Conservation (phyloP, 208 protist genomes). For the Leishmania arabica region DNA sequence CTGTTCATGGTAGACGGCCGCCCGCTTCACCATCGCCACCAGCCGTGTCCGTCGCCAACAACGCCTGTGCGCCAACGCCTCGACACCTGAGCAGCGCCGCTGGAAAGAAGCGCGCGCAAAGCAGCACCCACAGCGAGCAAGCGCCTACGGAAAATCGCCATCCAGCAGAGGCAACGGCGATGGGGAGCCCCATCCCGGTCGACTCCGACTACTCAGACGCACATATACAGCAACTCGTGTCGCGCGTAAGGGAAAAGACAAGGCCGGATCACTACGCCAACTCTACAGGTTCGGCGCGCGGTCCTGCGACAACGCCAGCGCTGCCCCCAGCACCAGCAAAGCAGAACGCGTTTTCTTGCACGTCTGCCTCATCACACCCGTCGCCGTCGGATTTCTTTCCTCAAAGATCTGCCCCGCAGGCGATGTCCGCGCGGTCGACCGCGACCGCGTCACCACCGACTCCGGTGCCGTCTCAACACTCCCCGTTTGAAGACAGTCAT, state of each 20-base stretch:
- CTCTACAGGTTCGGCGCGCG: not conserved
- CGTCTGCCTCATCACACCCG: not conserved
- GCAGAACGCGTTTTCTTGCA: not conserved
- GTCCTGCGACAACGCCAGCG: not conserved
- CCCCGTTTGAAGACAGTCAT: conserved; percentile 12
- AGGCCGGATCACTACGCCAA: not conserved
- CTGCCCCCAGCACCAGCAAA: not conserved
- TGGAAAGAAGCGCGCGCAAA: not conserved
- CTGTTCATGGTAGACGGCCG: conserved; percentile 1
- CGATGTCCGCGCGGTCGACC: not conserved
- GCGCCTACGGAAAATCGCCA: conserved; percentile 23
- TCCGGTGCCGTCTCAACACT: not conserved
- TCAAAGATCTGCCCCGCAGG: not conserved
- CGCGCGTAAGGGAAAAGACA: not conserved
- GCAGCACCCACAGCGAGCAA: not conserved
- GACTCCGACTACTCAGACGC: conserved; percentile 32
- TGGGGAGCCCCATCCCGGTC: conserved; percentile 41
- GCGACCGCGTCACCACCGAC: too few species aligned
- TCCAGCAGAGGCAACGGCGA: conserved; percentile 24
- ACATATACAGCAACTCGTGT: conserved; percentile 14
- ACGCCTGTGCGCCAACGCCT: too few species aligned
- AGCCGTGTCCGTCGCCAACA: not conserved
- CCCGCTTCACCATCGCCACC: not conserved
- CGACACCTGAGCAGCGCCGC: not conserved
- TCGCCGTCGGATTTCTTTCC: not conserved